phyloP scores from a whole-genome alignment of 306 rosid genomes.

The Mucuna pruriens region DNA sequence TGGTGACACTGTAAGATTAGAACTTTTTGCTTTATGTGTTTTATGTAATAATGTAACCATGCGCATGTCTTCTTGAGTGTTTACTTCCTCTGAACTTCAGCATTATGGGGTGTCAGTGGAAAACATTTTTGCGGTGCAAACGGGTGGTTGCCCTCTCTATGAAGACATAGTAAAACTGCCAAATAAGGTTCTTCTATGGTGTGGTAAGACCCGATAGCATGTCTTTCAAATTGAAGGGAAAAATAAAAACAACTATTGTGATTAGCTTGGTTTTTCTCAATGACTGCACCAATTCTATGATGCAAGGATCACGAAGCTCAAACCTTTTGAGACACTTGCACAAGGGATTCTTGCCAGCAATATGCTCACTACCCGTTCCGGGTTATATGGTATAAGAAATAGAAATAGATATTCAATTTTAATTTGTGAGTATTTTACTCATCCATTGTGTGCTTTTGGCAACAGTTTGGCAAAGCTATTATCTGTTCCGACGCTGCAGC shows the following conservation, averaged over 20 bases:
- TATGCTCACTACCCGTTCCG: conserved; percentile 73
- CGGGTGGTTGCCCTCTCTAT: conserved; percentile 60
- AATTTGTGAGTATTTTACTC: background rate
- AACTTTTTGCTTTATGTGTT: background rate
- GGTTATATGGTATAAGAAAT: conserved; percentile 70
- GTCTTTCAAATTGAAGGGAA: background rate
- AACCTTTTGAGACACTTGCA: conserved; percentile 83
- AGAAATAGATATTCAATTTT: background rate
- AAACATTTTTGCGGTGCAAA: conserved; percentile 60
- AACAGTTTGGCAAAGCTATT: conserved; percentile 75
- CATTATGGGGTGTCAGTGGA: conserved; percentile 73
- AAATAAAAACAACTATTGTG: background rate
- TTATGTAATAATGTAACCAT: background rate
- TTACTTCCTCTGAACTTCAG: conserved; percentile 47
- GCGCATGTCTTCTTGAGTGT: background rate
- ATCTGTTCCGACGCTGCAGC: conserved; percentile 87
- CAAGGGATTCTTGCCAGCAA: conserved; percentile 80
- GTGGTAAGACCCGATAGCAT: conserved; percentile 59
- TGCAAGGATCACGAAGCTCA: conserved; percentile 71
- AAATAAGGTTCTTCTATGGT: conserved; percentile 84
- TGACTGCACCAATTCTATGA: conserved; percentile 12
- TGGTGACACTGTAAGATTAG: conserved; percentile 64
- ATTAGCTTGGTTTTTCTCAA: background rate
- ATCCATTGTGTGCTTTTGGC: background rate
- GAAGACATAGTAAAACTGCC: conserved; percentile 75